Evolutionary conservation across 345 rosid genomes (phyloP).

Genomic region (Microcos paniculata): DNA sequence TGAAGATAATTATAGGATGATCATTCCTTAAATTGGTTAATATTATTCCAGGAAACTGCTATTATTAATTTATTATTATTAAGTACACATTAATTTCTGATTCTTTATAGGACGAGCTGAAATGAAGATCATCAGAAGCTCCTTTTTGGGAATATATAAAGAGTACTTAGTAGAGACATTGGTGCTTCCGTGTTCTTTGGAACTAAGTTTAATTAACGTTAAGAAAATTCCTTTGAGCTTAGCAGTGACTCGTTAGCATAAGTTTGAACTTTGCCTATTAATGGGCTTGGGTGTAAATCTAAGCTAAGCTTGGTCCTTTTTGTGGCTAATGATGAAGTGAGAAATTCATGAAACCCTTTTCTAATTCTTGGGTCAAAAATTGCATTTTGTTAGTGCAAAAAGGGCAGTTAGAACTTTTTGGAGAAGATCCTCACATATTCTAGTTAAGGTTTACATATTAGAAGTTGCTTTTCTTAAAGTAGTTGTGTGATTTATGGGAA

Average conservation of each 20-base stretch:
- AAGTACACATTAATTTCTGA: background rate
- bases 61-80: too few species aligned
- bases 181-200: too few species aligned
- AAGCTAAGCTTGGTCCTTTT: background rate
- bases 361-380: background rate
- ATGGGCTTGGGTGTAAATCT: too few species aligned
- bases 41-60: background rate
- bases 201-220: too few species aligned
- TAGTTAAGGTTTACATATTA: constrained; percentile 5
- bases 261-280: too few species aligned
- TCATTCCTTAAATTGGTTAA: background rate
- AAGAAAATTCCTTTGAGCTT: background rate
- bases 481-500: background rate
- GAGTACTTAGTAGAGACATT: too few species aligned
- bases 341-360: background rate
- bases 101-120: background rate
- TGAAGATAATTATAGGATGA: background rate
- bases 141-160: background rate
- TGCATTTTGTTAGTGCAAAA: constrained; percentile 4
- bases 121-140: background rate
- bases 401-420: constrained; percentile 1
- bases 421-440: constrained; percentile 5
- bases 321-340: background rate
- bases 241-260: too few species aligned
- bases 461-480: background rate